phyloP scores from a whole-genome alignment of 345 rosid genomes.

The Salix dunnii region DNA sequence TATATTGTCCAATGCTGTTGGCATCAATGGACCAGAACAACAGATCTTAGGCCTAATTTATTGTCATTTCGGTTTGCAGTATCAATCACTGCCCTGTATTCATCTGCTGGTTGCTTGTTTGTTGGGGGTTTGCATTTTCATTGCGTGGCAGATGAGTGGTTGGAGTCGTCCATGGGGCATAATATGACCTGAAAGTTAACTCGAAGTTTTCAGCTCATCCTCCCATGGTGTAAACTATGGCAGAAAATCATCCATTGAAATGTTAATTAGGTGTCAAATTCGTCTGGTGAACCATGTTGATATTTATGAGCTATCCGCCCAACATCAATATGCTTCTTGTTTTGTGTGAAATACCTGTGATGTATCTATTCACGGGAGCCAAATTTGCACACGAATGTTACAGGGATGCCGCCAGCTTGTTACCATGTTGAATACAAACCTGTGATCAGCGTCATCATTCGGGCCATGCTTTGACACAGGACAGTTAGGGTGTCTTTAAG shows the following conservation, averaged over 20 bases:
- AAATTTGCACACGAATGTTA: neutral
- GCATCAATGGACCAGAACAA: constrained; percentile 9
- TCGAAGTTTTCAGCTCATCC: neutral
- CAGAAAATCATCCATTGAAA: neutral
- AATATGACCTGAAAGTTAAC: neutral
- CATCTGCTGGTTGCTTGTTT: neutral
- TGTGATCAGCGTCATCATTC: neutral
- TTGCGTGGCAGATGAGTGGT: neutral
- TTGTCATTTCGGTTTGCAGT: constrained; percentile 2
- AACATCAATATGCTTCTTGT: neutral
- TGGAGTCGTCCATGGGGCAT: neutral
- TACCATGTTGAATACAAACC: neutral
- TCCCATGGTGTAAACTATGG: neutral
- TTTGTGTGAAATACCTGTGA: neutral
- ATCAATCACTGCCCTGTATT: neutral
- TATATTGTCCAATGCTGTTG: constrained; percentile 35
- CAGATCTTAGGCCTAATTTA: constrained; percentile 15
- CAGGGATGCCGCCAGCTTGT: too few relatives aligned
- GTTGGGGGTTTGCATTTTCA: neutral
- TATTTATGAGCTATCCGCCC: neutral
- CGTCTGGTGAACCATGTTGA: neutral
- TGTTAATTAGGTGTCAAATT: neutral
- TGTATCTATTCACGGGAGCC: neutral
- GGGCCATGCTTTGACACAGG: neutral
- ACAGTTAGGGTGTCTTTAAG: too few relatives aligned